These are phyloP conservation scores for Tremella yokohamensis DNA, from an alignment of 768 basidiomycete genomes.

Conservation along the genomic window DNA sequence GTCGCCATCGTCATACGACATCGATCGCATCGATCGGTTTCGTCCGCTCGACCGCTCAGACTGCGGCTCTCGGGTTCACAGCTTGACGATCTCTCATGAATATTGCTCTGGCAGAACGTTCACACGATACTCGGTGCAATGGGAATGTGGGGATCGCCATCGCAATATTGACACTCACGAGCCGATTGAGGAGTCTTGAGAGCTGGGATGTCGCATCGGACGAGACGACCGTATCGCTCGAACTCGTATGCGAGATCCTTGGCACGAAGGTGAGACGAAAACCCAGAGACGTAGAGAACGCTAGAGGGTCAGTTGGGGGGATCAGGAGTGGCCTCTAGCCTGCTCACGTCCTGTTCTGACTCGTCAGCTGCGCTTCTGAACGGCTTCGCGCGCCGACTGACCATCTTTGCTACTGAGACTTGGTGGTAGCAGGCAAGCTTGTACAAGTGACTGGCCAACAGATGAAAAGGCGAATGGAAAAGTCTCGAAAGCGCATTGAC, in stretches of 20 bases:
- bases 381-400: too few species aligned
- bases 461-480: too few species aligned
- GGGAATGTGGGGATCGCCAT: neutral
- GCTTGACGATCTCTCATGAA: neutral
- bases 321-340: neutral
- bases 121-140: neutral
- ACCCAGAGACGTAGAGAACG: slow-evolving; percentile 48
- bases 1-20: neutral
- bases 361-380: neutral
- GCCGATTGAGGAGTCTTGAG: slow-evolving; percentile 35
- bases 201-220: slow-evolving; percentile 45
- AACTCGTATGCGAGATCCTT: slow-evolving; percentile 48
- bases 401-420: too few species aligned
- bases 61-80: neutral
- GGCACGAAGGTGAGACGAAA: slow-evolving; percentile 36
- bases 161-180: slow-evolving; percentile 29
- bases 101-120: neutral
- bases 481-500: too few species aligned
- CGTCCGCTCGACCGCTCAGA: neutral
- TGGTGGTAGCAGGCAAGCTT: too few species aligned
- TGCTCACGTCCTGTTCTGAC: slow-evolving; percentile 7
- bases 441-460: too few species aligned
- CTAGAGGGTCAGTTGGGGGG: slow-evolving; percentile 13
- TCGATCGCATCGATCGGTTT: slow-evolving; percentile 6
- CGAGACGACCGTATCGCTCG: slow-evolving; percentile 45